These are phyloP conservation scores for Tuber magnatum DNA, from an alignment of 495 filamentous ascomycete genomes.

Conservation along the genomic window DNA sequence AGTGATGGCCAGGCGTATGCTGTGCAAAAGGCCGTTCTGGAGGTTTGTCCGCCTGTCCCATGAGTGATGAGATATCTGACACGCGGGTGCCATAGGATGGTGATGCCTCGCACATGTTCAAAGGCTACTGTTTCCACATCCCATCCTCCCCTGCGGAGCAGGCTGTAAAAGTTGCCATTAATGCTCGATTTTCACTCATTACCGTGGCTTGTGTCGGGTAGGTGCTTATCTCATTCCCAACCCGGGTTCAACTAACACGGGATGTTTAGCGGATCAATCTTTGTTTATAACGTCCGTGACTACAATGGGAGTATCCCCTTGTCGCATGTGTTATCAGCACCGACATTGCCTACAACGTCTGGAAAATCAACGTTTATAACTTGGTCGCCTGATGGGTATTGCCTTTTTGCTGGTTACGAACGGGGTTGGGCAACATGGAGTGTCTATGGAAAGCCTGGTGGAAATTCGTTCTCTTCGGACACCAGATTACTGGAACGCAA, in stretches of 20 bases:
- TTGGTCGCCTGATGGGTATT: constrained; percentile 96
- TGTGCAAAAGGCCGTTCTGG: constrained; percentile 60
- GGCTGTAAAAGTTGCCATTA: constrained; percentile 72
- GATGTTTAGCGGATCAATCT: constrained; percentile 55
- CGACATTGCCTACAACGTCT: constrained; percentile 56
- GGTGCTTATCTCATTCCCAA: background rate
- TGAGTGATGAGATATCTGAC: constrained; percentile 41
- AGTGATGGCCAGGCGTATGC: constrained; percentile 86
- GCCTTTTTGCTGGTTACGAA: constrained; percentile 87
- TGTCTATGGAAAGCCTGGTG: constrained; percentile 84
- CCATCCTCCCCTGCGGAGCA: constrained; percentile 54
- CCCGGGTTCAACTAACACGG: background rate
- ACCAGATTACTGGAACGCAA: constrained; percentile 56
- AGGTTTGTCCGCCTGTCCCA: constrained; percentile 14
- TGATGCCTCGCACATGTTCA: constrained; percentile 54
- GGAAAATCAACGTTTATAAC: constrained; percentile 65
- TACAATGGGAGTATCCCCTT: constrained; percentile 87
- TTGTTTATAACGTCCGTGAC: constrained; percentile 83
- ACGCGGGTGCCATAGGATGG: constrained; percentile 34
- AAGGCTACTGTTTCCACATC: constrained; percentile 81
- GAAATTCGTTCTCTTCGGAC: constrained; percentile 71
- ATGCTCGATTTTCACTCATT: constrained; percentile 87
- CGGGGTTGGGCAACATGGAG: constrained; percentile 94
- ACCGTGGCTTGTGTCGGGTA: constrained; percentile 71
- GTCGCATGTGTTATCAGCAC: constrained; percentile 68